Evolutionary conservation across 2,329 filamentous ascomycete species (phyloP).

Genomic region (Chalaropsis ovoidea): DNA sequence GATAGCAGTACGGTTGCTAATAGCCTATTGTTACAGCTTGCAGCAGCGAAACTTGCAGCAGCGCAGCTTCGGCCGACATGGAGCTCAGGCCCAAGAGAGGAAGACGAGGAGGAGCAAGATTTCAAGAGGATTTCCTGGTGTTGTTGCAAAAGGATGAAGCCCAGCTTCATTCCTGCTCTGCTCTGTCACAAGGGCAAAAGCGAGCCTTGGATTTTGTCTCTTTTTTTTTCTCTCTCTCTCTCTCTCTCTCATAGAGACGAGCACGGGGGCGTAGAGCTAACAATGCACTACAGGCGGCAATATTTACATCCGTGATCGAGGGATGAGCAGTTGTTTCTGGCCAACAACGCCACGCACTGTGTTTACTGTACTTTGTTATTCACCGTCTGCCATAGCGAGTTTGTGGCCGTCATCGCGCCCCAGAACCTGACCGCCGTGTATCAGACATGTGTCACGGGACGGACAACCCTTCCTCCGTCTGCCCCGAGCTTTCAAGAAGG

Average conservation of each 20-base stretch:
- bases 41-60: not conserved
- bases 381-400: not conserved
- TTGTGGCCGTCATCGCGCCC: not conserved
- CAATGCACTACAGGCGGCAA: not conserved
- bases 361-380: not conserved
- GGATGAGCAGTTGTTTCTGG: not conserved
- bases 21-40: too few species aligned
- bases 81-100: not conserved
- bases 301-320: not conserved
- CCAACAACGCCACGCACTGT: constrained; percentile 13
- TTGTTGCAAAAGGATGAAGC: constrained; percentile 4
- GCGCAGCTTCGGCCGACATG: constrained; percentile 3
- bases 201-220: not conserved
- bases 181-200: not conserved
- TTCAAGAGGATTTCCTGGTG: constrained; percentile 6
- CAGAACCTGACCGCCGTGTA: not conserved
- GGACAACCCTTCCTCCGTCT: not conserved
- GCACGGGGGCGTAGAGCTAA: not conserved
- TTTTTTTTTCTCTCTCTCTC: not conserved
- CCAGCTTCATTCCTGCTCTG: not conserved
- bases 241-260: not conserved
- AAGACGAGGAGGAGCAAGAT: not conserved
- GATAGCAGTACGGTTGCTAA: too few species aligned
- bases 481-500: constrained; percentile 1
- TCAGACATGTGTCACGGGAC: not conserved